These are phyloP conservation scores for Hypoxylon perforatum DNA, from an alignment of 495 filamentous ascomycete genomes.

Conservation along the genomic window DNA sequence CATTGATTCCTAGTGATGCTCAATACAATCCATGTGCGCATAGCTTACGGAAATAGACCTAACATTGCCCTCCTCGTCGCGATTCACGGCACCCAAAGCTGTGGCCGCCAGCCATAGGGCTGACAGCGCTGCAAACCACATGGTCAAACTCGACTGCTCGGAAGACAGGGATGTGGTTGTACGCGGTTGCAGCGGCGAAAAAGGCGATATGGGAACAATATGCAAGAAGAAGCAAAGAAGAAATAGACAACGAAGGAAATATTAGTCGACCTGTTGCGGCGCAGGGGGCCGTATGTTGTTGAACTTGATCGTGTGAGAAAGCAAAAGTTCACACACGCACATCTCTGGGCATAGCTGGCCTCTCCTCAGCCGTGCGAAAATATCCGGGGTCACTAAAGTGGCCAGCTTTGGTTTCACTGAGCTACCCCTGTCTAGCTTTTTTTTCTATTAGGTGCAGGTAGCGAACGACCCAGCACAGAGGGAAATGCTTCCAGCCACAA, in stretches of 20 bases:
- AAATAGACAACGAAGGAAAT: slow-evolving; percentile 30
- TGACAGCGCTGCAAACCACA: slow-evolving; percentile 63
- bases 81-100: slow-evolving; percentile 54
- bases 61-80: slow-evolving; percentile 59
- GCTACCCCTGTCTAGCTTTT: slow-evolving; percentile 44
- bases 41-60: slow-evolving; percentile 66
- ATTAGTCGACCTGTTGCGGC: slow-evolving; percentile 26
- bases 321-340: slow-evolving; percentile 11
- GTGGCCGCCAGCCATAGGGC: slow-evolving; percentile 66
- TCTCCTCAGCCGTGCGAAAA: slow-evolving; percentile 47
- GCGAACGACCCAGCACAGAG: too few relatives aligned
- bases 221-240: slow-evolving; percentile 28
- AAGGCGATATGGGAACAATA: slow-evolving; percentile 20
- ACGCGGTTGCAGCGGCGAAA: not conserved
- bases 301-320: slow-evolving; percentile 35
- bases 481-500: too few relatives aligned
- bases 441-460: not conserved
- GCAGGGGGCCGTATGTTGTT: slow-evolving; percentile 22
- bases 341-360: slow-evolving; percentile 46
- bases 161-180: slow-evolving; percentile 2
- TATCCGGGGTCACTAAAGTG: slow-evolving; percentile 43
- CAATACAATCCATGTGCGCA: slow-evolving; percentile 26
- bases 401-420: slow-evolving; percentile 32
- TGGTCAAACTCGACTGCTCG: slow-evolving; percentile 38
- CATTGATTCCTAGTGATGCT: slow-evolving; percentile 31